Percentiles rank a stretch among this genome's conserved stretches.
Evolutionary conservation across 2,329 filamentous ascomycete species (phyloP).

Genomic region (Elsinoe ampelina): DNA sequence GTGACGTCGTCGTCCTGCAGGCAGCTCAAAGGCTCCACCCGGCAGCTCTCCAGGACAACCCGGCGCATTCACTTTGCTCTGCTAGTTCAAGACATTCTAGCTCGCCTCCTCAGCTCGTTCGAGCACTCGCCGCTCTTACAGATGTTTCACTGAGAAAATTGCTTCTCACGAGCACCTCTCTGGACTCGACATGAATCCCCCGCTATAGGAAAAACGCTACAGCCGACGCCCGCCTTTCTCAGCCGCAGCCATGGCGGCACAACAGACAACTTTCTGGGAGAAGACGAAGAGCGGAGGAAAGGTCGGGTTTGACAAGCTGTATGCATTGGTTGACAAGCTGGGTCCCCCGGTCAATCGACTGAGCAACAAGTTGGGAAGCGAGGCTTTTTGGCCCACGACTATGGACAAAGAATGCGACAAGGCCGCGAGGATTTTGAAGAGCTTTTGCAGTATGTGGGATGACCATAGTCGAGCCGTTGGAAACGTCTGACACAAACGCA

Average conservation of each 20-base stretch:
- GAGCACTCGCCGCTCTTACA: background rate
- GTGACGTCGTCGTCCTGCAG: background rate
- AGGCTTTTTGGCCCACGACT: constrained; percentile 77
- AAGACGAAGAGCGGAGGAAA: constrained; percentile 48
- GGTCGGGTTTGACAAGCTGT: constrained; percentile 66
- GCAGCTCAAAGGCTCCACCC: background rate
- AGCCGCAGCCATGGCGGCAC: constrained; percentile 17
- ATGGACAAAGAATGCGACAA: constrained; percentile 88
- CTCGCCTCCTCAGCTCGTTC: background rate
- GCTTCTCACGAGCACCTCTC: background rate
- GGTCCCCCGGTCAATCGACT: constrained; percentile 65
- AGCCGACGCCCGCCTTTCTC: background rate
- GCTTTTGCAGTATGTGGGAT: constrained; percentile 66
- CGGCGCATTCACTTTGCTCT: background rate
- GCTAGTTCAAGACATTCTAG: background rate
- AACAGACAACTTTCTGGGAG: constrained; percentile 39
- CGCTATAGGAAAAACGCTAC: background rate
- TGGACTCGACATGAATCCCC: background rate
- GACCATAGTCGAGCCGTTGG: too few species aligned
- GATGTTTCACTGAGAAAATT: background rate
- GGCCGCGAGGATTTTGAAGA: constrained; percentile 77
- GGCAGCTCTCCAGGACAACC: constrained; percentile 9
- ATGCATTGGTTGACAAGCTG: constrained; percentile 56
- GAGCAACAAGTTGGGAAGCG: constrained; percentile 70
- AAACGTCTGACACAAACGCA: constrained; percentile 25